Percentiles rank a stretch among this genome's conserved stretches.
Conservation (phyloP, 2,329 filamentous ascomycete genomes). For the Nigrospora sphaerica region DNA sequence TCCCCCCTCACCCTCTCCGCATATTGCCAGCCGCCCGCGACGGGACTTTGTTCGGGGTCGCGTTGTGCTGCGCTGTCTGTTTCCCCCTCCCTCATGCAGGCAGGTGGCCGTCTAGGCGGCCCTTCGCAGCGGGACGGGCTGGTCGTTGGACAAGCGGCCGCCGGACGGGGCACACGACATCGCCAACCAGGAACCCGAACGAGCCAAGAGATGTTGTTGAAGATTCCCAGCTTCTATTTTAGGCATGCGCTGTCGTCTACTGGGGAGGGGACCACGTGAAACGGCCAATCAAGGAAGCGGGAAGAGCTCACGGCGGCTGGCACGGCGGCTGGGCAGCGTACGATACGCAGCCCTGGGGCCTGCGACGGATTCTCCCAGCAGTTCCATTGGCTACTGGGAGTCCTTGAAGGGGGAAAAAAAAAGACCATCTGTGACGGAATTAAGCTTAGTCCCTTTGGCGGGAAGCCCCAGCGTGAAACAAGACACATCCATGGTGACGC, state of each 20-base stretch:
- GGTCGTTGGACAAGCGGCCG: conserved; percentile 1
- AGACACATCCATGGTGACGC: neutral
- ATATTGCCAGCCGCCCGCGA: too few species aligned
- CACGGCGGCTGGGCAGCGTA: conserved; percentile 3
- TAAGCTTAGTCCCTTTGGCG: conserved; percentile 1
- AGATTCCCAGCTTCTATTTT: conserved; percentile 16
- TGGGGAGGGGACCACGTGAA: conserved; percentile 7
- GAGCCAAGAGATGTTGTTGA: conserved; percentile 1
- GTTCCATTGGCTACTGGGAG: conserved; percentile 13
- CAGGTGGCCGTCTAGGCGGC: too few species aligned
- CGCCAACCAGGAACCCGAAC: too few species aligned
- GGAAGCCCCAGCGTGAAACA: conserved; percentile 1
- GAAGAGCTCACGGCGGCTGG: too few species aligned
- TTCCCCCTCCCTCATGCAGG: too few species aligned
- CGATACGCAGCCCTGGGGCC: conserved; percentile 9
- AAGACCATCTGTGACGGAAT: neutral
- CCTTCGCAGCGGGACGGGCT: neutral
- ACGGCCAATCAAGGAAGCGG: conserved; percentile 12
- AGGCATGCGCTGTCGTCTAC: conserved; percentile 8
- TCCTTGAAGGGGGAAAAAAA: neutral
- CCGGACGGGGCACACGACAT: too few species aligned
- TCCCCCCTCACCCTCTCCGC: too few species aligned
- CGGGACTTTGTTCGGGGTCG: too few species aligned
- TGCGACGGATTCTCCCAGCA: conserved; percentile 8
- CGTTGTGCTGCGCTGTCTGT: too few species aligned